Base-by-base conservation (phyloP, 192 early-diverging fungal genomes). In the Coemansia sp. region DNA sequence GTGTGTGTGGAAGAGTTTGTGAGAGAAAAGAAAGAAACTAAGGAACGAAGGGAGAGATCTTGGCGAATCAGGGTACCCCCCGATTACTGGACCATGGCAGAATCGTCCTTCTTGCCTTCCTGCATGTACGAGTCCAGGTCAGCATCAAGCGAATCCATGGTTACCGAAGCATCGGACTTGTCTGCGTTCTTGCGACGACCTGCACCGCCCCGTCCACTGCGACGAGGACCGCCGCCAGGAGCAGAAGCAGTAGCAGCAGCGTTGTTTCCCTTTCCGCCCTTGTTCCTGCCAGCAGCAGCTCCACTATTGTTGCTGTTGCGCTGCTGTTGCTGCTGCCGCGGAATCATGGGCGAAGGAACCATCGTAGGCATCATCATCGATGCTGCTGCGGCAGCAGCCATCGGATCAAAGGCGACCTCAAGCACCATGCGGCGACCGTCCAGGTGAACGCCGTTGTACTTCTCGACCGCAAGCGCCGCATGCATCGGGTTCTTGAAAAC, bases 111-210 rank as follows among this genome's bases (percentile, higher is more conserved):
- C 41, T 72, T 61, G 56, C 60, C 69, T 11, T 70, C 67, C 60
- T 62, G 61, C 75, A 77, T 81, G 74, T 75, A 81, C 58, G 59
- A 56, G 66, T 75, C 74, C 8, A 75, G 73, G 7, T 81, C 75
- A 9, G 70, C 74, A 30, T 81, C 70, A n/a, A 76, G 71, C n/a
- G 61, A 48, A 34, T 68, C 79, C 34, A 55, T 65, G 63, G 79
- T 70, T 31, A 47, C 50, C 0, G 59, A 36, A 17, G 57, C n/a
- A 4, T 58, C 31, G 36, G 57, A 28, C 55, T 71, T 64, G 11
- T 58, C 52, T 31, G 27, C 23, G 53, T 60, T 37, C n/a, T 56
- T 28, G 25, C 53, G 28, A 44, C 61, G 55, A 6, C 60, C 27
- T 9, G 55, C 34, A 15, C 61, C 60, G 19, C 42, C 20, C 19